Evolutionary conservation across 2,329 filamentous ascomycete species (phyloP).

Genomic region (Bimuria novae-zelandiae): DNA sequence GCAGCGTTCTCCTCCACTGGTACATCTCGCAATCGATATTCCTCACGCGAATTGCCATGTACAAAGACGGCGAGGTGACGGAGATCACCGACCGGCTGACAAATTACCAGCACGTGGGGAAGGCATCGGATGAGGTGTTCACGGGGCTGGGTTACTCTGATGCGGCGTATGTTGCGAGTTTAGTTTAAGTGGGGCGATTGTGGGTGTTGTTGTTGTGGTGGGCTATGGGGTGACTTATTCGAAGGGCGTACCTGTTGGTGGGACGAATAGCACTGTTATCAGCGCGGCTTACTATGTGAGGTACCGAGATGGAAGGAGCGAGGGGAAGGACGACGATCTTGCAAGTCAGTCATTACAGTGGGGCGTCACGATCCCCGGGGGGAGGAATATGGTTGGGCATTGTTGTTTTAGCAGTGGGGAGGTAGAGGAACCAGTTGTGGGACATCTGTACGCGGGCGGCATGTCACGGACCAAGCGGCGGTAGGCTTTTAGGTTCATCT

Average conservation of each 20-base stretch:
- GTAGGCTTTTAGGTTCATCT: neutral
- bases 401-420: slow-evolving; percentile 8
- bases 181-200: neutral
- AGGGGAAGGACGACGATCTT: neutral
- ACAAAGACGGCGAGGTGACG: neutral
- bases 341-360: slow-evolving; percentile 9
- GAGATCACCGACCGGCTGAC: neutral
- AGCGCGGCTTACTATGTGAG: slow-evolving; percentile 21
- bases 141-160: neutral
- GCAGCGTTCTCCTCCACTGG: slow-evolving; percentile 30
- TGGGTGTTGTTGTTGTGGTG: slow-evolving; percentile 10
- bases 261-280: slow-evolving; percentile 62
- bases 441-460: neutral
- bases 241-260: slow-evolving; percentile 81
- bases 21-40: slow-evolving; percentile 8
- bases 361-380: slow-evolving; percentile 6
- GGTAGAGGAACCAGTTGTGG: neutral
- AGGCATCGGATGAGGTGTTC: neutral
- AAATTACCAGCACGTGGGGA: neutral
- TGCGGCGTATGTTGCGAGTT: neutral
- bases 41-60: slow-evolving; percentile 22
- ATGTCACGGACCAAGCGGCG: too few species aligned
- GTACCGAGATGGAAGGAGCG: neutral
- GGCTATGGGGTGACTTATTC: slow-evolving; percentile 66
- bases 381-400: slow-evolving; percentile 6